A percentile compares a stretch with the other conserved stretches of the same genome.
These are phyloP conservation scores for Furcasterigmium furcatum DNA, from an alignment of 2,329 filamentous ascomycete genomes.

Conservation along the genomic window DNA sequence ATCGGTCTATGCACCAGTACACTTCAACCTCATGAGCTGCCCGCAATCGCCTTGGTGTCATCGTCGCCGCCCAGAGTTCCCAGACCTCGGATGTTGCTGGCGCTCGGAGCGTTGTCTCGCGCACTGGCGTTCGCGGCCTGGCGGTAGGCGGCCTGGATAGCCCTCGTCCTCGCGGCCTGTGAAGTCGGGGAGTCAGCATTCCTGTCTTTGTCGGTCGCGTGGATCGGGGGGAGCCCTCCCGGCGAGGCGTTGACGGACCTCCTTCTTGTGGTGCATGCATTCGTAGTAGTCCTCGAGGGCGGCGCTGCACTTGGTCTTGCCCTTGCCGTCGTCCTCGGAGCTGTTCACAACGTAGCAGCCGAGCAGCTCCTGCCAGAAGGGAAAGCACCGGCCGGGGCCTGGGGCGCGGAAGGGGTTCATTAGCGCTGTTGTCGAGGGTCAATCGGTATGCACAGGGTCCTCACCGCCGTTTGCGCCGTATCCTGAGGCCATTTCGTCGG, in stretches of 20 bases:
- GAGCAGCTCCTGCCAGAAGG: constrained; percentile 99
- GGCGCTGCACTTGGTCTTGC: constrained; percentile 83
- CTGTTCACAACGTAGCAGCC: constrained; percentile 98
- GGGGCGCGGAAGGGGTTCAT: constrained; percentile 10
- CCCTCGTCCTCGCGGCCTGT: constrained; percentile 73
- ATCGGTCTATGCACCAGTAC: too few relatives aligned
- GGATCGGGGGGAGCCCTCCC: too few relatives aligned
- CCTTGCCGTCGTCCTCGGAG: constrained; percentile 69
- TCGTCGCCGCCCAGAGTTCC: constrained; percentile 62
- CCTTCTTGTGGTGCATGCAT: constrained; percentile 97
- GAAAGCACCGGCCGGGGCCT: constrained; percentile 82
- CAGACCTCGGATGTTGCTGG: constrained; percentile 82
- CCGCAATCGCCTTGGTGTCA: background rate
- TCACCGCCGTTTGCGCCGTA: constrained; percentile 78
- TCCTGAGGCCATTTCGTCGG: constrained; percentile 68
- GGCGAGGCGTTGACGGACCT: too few relatives aligned
- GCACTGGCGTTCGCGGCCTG: constrained; percentile 72
- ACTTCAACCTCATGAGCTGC: background rate
- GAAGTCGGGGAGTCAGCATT: constrained; percentile 4
- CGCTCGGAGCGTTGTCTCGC: constrained; percentile 76
- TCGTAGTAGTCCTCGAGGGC: constrained; percentile 97
- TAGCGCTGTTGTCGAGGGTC: constrained; percentile 12
- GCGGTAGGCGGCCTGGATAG: constrained; percentile 81
- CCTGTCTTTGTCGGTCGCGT: background rate
- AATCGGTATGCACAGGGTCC: constrained; percentile 23